A percentile compares a stretch with the other conserved stretches of the same genome.
Evolutionary conservation across 2,329 filamentous ascomycete species (phyloP).

Genomic region (Penicillium freii): DNA sequence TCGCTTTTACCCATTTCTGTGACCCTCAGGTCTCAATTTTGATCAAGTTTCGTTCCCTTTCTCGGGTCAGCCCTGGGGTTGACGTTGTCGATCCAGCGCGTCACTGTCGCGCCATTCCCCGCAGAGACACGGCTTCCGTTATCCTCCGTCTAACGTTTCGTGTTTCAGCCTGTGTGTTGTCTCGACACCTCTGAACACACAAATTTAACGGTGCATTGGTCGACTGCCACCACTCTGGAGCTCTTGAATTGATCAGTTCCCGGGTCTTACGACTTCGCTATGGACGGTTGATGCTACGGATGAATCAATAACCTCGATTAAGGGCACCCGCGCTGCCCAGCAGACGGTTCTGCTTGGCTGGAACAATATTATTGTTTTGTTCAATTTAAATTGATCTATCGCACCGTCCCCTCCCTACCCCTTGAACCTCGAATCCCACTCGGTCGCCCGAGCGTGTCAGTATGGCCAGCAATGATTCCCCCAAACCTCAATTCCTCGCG

Average conservation of each 20-base stretch:
- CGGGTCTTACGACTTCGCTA: constrained; percentile 25
- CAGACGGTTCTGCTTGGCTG: constrained; percentile 42
- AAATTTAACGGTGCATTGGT: neutral
- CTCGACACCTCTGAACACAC: neutral
- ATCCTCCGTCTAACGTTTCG: constrained; percentile 17
- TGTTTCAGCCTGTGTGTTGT: constrained; percentile 6
- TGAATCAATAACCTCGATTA: constrained; percentile 40
- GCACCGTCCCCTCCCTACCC: constrained; percentile 1
- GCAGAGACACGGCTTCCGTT: constrained; percentile 25
- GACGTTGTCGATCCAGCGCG: constrained; percentile 25
- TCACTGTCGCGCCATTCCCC: constrained; percentile 27
- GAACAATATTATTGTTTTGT: constrained; percentile 12
- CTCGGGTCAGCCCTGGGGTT: constrained; percentile 17
- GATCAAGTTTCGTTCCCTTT: constrained; percentile 1
- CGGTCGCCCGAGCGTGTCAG: constrained; percentile 24
- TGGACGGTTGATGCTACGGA: constrained; percentile 43
- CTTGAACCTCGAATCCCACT: constrained; percentile 3
- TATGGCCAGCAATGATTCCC: constrained; percentile 45
- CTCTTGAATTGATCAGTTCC: constrained; percentile 6
- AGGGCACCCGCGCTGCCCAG: constrained; percentile 46
- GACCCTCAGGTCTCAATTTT: constrained; percentile 6
- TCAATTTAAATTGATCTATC: constrained; percentile 3
- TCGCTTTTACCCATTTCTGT: constrained; percentile 2
- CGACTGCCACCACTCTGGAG: neutral
- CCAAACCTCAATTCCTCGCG: constrained; percentile 42